These are phyloP conservation scores for Petasospora fabianii DNA, from an alignment of 1,139 yeast species.

Conservation along the genomic window DNA sequence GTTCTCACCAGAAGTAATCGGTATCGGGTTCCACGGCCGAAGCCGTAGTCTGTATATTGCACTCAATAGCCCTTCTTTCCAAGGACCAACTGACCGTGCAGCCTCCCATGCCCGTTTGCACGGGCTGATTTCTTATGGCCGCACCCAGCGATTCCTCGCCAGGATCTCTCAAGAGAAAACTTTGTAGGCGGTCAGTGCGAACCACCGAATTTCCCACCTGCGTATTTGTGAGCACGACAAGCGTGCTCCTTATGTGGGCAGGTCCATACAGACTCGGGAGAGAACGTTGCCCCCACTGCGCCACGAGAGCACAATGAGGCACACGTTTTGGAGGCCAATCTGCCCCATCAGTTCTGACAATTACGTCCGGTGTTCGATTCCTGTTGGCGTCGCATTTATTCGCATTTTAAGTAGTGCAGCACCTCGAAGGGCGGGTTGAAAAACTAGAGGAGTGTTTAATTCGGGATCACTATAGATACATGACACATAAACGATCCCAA, in stretches of 20 bases:
- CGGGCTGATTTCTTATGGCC: slow-evolving; percentile 60
- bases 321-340: background rate
- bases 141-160: slow-evolving; percentile 72
- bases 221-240: slow-evolving; percentile 16
- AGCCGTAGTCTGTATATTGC: slow-evolving; percentile 62
- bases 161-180: slow-evolving; percentile 61
- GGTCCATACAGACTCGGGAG: slow-evolving; percentile 57
- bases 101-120: slow-evolving; percentile 57
- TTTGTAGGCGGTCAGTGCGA: slow-evolving; percentile 47
- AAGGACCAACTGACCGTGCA: slow-evolving; percentile 67
- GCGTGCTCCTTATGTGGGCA: slow-evolving; percentile 45
- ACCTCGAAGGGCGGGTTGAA: too few species aligned
- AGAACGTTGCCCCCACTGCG: slow-evolving; percentile 22
- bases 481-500: too few species aligned
- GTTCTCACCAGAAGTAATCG: slow-evolving; percentile 56
- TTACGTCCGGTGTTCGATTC: slow-evolving; percentile 10
- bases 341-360: background rate
- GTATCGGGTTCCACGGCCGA: slow-evolving; percentile 62
- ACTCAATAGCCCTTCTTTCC: slow-evolving; percentile 57
- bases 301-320: slow-evolving; percentile 19
- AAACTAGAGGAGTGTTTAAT: too few species aligned
- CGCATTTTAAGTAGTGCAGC: background rate
- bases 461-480: too few species aligned
- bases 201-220: slow-evolving; percentile 90
- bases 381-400: background rate